These are phyloP conservation scores for Nannizzia gypsea DNA, from an alignment of 2,329 filamentous ascomycete genomes.

Conservation along the genomic window DNA sequence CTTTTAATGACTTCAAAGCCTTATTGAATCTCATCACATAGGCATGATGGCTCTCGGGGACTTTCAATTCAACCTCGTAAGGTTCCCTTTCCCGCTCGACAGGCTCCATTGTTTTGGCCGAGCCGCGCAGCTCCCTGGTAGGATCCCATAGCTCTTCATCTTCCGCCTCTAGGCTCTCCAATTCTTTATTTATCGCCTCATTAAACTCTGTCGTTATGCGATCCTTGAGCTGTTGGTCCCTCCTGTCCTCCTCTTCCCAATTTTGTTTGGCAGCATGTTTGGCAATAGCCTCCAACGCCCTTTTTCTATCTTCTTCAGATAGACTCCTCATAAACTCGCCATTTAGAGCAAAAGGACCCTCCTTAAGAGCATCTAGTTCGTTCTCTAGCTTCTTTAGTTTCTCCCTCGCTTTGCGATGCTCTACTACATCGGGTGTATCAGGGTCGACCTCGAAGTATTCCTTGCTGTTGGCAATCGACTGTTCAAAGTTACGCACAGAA, in stretches of 20 bases:
- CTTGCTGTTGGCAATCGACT: conserved; percentile 27
- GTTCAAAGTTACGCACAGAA: conserved; percentile 35
- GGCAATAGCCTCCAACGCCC: conserved; percentile 32
- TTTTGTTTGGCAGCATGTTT: conserved; percentile 31
- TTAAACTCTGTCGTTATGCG: conserved; percentile 7
- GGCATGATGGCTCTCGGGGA: conserved; percentile 26
- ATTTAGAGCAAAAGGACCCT: conserved; percentile 34
- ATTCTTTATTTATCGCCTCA: conserved; percentile 11
- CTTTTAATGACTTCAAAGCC: conserved; percentile 23
- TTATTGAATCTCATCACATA: conserved; percentile 33
- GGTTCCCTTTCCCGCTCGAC: conserved; percentile 13
- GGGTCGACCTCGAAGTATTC: conserved; percentile 25
- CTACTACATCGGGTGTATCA: conserved; percentile 26
- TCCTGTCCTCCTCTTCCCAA: conserved; percentile 12
- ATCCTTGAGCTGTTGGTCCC: conserved; percentile 2
- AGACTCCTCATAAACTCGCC: conserved; percentile 34
- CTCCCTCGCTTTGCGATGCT: conserved; percentile 30
- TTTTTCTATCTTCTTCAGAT: conserved; percentile 31
- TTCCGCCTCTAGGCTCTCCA: conserved; percentile 27
- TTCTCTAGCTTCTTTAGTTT: conserved; percentile 25
- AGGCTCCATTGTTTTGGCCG: conserved; percentile 9
- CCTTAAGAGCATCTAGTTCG: conserved; percentile 30
- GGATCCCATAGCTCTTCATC: conserved; percentile 27
- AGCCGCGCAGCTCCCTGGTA: conserved; percentile 10
- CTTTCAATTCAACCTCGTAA: conserved; percentile 25